phyloP scores from a whole-genome alignment of 768 basidiomycete species.

The Termitomyces sp. region DNA sequence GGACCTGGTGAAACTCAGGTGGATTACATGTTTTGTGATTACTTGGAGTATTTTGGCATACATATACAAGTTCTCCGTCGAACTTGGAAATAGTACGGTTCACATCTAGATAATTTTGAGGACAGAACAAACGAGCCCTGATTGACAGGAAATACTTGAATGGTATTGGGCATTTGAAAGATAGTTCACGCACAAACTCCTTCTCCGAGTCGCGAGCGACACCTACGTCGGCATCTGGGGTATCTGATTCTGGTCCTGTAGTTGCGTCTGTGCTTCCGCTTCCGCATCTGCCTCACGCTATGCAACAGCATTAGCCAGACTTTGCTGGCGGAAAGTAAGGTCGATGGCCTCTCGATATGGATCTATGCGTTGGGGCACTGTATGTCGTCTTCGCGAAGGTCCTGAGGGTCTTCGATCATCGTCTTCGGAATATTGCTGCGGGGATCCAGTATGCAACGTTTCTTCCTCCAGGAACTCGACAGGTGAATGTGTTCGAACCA shows the following conservation, averaged over 20 bases:
- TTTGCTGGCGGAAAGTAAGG: slow-evolving; percentile 11
- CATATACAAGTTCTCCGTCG: neutral
- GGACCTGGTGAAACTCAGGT: neutral
- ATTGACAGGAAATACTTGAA: neutral
- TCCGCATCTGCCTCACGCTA: slow-evolving; percentile 15
- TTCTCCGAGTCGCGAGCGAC: neutral
- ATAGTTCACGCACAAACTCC: neutral
- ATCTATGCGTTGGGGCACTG: slow-evolving; percentile 1
- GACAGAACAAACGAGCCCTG: neutral
- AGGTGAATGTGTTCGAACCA: slow-evolving; percentile 21
- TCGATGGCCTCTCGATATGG: slow-evolving; percentile 5
- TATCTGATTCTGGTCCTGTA: neutral
- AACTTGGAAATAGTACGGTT: neutral
- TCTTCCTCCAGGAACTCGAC: slow-evolving; percentile 19
- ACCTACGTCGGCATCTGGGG: neutral
- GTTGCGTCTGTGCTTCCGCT: neutral
- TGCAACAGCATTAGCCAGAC: slow-evolving; percentile 19
- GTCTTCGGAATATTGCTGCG: slow-evolving; percentile 12
- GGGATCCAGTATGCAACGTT: slow-evolving; percentile 3
- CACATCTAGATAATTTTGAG: neutral
- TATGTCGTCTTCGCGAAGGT: slow-evolving; percentile 4
- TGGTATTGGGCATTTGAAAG: neutral
- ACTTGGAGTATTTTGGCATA: neutral
- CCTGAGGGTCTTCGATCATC: neutral
- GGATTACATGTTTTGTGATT: neutral